Evolutionary conservation across 2,329 filamentous ascomycete genomes (phyloP).

Genomic region (Alternaria incomplexa): DNA sequence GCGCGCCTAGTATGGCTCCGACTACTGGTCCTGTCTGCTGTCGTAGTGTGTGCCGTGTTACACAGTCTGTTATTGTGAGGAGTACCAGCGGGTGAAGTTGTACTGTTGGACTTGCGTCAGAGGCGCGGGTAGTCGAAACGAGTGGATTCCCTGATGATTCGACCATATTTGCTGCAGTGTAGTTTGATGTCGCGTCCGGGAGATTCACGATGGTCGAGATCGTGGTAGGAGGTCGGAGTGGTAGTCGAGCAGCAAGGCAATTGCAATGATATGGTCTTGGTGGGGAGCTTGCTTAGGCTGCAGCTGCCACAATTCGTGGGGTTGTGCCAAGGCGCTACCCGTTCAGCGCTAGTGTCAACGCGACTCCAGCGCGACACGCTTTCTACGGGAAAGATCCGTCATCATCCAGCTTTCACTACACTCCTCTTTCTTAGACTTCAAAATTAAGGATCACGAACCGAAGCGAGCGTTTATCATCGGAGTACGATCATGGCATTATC

Average conservation of each 20-base stretch:
- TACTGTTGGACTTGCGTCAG: constrained; percentile 77
- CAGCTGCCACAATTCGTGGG: constrained; percentile 16
- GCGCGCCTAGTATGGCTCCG: constrained; percentile 88
- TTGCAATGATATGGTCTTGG: constrained; percentile 6
- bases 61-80: constrained; percentile 95
- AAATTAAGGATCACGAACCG: background rate
- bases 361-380: constrained; percentile 9
- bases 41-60: constrained; percentile 86
- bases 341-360: background rate
- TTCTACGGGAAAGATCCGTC: background rate
- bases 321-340: constrained; percentile 11
- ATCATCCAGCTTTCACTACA: background rate
- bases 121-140: constrained; percentile 53
- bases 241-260: constrained; percentile 1
- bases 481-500: background rate
- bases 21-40: constrained; percentile 76
- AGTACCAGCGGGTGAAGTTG: constrained; percentile 93
- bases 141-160: constrained; percentile 49
- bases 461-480: background rate
- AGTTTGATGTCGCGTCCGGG: background rate
- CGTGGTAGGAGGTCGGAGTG: background rate
- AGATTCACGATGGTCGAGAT: background rate
- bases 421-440: background rate
- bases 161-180: constrained; percentile 39
- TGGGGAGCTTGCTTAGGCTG: constrained; percentile 18